Base-by-base conservation (phyloP, 73 alveolate species). In the Loxodes magnus region DNA sequence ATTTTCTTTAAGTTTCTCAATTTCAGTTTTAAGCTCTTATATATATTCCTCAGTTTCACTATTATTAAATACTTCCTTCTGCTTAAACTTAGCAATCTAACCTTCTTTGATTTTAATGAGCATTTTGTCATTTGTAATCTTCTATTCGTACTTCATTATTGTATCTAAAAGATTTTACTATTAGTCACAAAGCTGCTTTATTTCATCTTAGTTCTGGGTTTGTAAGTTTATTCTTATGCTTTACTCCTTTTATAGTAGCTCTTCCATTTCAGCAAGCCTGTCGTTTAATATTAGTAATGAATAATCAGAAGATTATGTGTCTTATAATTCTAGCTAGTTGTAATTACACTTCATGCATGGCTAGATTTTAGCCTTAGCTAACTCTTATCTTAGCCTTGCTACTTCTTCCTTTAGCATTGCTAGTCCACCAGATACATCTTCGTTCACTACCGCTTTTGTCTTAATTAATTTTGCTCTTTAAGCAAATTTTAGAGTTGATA, bases 401-500 rank as follows among this genome's bases (percentile, higher is more conserved):
- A 77, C 64, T 55, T 82, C 95, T 16, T 58, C 69, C 36, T 72
- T 78, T 4, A 82, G 74, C 5, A 61, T 31, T 15, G 54, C 77
- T 17, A 81, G 46, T n/a, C 75, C 53, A n/a, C 87, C 91, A 12
- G 79, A 34, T n/a, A 77, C 36, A 16, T 76, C 91, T 67, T 82
- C 87, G 37, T 86, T 87, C 23, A 82, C 64, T 5, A 66, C 74
- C 20, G 97, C 97, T 21, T 67, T 57, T 24, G 61, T 74, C 64
- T 69, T 76, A 7, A 82, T 79, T 25, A 77, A 59, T 44, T 87
- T 82, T 0, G 95, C 98, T 50, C 98, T 68, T 36, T 88, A 70
- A 6, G 98, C 98, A 54, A 89, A 89, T 57, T 75, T 71, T 29
- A 89, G 56, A 35, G 98, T 89, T 0, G 96, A 86, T 10, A 86